Base-by-base conservation (phyloP, 2,329 filamentous ascomycete species). In the Aspergillus texensis region DNA sequence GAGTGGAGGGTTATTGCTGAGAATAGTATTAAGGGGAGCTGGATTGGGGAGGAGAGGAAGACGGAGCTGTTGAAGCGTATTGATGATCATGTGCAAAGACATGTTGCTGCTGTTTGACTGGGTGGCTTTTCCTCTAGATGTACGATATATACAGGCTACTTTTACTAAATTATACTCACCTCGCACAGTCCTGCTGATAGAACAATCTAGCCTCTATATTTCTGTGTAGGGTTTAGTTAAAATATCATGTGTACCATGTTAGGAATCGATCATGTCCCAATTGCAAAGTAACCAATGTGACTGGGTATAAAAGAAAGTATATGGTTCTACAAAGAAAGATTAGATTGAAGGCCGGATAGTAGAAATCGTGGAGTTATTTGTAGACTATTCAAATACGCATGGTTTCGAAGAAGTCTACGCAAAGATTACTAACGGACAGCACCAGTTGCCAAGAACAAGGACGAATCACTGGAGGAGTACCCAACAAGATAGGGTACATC, bases 1-100 rank as follows among this genome's bases (percentile, higher is more conserved):
- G 90, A 94, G 60, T 93, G 91, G 91, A 83, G 80, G 67, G 77
- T 72, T 6, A 89, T 94, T 70, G 87, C 85, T 12, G 81, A 81
- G 66, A 85, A 86, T 43, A 83, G 85, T 24, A 87, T 93, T 12
- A 80, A 85, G 65, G 89, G 88, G 28, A 92, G 90, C 72, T 93
- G 91, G 91, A 90, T 90, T 72, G 79, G 79, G 36, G 81, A 86
- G 45, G 80, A 80, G 66, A 84, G 91, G 72, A 93, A 93, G 79
- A 72, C 72, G 5, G 82, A 85, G 68, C 74, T 93, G 62, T 68
- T 89, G 69, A 60, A 64, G 61, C 63, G 61, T 39, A 75, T 79
- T 61, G 72, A 77, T 52, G 67, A 66, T 3, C 73, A 77, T 69
- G 72, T 78, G 6, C 63, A 65, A 57, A 67, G 68, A 67, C 65